Conservation (phyloP, 495 filamentous ascomycete genomes). For the Pseudotulostoma volvatum region DNA sequence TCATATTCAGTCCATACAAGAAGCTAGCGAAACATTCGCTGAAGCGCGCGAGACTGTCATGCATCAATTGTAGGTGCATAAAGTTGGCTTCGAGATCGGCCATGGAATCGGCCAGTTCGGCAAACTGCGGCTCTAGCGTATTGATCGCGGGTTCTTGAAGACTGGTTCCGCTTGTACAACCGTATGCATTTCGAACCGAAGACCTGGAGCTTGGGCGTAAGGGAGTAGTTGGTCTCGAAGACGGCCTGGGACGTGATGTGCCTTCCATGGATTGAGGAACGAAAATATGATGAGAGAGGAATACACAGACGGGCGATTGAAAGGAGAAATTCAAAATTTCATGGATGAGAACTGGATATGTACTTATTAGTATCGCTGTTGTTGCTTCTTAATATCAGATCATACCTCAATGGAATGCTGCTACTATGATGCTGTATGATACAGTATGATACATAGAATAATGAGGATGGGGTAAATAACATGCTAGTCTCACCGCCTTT, state of each 20-base stretch:
- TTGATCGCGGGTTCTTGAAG: conserved; percentile 61
- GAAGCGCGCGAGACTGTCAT: conserved; percentile 86
- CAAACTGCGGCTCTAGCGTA: conserved; percentile 71
- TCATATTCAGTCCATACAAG: conserved; percentile 93
- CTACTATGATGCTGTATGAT: too few species aligned
- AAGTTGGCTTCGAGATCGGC: conserved; percentile 93
- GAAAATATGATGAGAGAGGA: neutral
- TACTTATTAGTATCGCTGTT: too few species aligned
- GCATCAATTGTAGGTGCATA: conserved; percentile 93
- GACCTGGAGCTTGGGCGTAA: conserved; percentile 82
- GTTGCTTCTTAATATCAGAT: too few species aligned
- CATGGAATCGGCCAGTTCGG: conserved; percentile 86
- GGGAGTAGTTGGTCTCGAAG: conserved; percentile 81
- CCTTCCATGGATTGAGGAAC: conserved; percentile 16
- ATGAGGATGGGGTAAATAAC: too few species aligned
- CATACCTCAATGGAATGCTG: too few species aligned
- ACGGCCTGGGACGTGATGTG: conserved; percentile 25
- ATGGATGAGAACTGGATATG: too few species aligned
- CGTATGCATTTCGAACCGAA: conserved; percentile 59
- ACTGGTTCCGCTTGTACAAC: conserved; percentile 24
- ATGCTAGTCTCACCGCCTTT: too few species aligned
- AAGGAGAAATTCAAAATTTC: too few species aligned
- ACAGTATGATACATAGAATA: too few species aligned
- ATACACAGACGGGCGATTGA: too few species aligned
- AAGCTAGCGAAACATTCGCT: conserved; percentile 94